Conservation (phyloP, 176 grass and related monocot genomes). For the Oryza coarctata region DNA sequence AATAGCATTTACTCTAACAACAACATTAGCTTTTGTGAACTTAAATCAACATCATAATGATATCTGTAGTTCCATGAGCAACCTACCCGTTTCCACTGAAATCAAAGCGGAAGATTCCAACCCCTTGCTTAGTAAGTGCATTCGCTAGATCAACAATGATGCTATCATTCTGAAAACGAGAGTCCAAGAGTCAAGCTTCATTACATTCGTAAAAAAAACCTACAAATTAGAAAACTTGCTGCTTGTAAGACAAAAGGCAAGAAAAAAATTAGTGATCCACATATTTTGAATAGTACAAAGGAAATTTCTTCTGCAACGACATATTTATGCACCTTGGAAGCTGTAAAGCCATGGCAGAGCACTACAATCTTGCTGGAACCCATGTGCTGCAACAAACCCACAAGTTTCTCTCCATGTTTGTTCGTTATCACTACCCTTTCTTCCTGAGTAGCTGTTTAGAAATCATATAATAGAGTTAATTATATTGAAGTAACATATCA, state of each 20-base stretch:
- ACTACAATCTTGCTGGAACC: slow-evolving; percentile 72
- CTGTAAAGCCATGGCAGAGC: slow-evolving; percentile 76
- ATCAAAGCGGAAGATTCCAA: slow-evolving; percentile 77
- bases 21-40: background rate
- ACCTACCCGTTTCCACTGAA: slow-evolving; percentile 95
- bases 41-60: background rate
- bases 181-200: background rate
- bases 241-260: background rate
- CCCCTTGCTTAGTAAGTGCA: slow-evolving; percentile 58
- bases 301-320: background rate
- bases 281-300: background rate
- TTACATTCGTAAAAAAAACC: background rate
- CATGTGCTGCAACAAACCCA: slow-evolving; percentile 60
- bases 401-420: slow-evolving; percentile 73
- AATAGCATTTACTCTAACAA: slow-evolving; percentile 8
- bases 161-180: slow-evolving; percentile 54
- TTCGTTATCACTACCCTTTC: slow-evolving; percentile 60
- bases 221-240: background rate
- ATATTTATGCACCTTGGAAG: slow-evolving; percentile 56
- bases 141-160: slow-evolving; percentile 59
- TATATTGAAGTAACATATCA: background rate
- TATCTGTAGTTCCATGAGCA: slow-evolving; percentile 2
- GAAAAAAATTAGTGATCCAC: background rate
- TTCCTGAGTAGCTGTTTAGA: slow-evolving; percentile 36
- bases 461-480: slow-evolving; percentile 9